Evolutionary conservation across 192 early-diverging fungal genomes (phyloP), one percentile per base, ranked within the genome.

Genomic region (Thamnidium elegans): DNA sequence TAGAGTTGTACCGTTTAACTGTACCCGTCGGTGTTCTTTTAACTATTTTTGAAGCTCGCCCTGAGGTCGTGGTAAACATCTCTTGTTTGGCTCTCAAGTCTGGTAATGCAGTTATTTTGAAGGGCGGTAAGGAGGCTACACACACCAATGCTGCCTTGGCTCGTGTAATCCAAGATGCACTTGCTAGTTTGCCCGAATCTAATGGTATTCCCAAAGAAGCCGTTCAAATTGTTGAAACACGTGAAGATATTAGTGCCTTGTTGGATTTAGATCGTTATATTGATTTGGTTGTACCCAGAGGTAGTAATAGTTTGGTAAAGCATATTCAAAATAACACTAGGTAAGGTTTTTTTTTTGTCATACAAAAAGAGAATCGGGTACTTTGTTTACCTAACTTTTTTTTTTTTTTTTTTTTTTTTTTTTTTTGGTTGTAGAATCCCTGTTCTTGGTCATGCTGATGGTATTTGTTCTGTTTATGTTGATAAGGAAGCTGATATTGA

Each of bases 361-460:
- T 1, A 45, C 43, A 48, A 10, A 58, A 50, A 50, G 50, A 20
- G 50, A 17, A 20, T 6, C 23, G 13, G n/a, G 13, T 43, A 6
- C 20, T 26, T 1, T 26, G 26, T 26, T 26, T 26, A 26, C 26
- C 26, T 26, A 26, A 26, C 26, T 26, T 26, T 26, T 26, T 26
- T 26, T n/a, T n/a, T 19, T 50, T 15, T 8, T 55, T 54, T 42
- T 23, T 72, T 43, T 21, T 13, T 55, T 42, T 58, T 7, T 30
- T 14, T 15, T 20, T 31, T 7, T 63, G 14, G 19, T 58, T 50
- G 14, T 71, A 91, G 97, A 55, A 99, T 99, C 64, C 97, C 97
- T 26, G 97, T 99, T n/a, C 82, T 99, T 30, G 97, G 97, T 48
- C 97, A 99, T 69, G 97, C 97, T 32, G 97, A 99, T 77, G 97